Evolutionary conservation across 1,284 basidiomycete genomes (phyloP), one percentile per base, ranked within the genome.

Genomic region (Kwoniella shivajii): DNA sequence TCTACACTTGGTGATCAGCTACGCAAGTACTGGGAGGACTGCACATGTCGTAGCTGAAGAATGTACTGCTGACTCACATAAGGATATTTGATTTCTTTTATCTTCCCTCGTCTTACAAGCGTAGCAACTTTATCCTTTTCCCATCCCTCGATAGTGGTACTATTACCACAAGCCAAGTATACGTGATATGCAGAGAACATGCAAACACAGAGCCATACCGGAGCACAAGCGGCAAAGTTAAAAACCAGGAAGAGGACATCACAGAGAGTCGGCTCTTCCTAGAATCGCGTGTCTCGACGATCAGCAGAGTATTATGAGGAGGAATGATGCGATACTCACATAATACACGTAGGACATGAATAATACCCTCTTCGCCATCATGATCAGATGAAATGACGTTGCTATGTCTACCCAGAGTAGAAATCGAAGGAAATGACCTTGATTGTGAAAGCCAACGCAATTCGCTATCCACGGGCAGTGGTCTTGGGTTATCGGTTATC

Each of bases 91-190:
- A 95, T 82, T 78, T 92, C 89, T 50, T 83, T 84, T 60, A 98
- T 88, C 77, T 89, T 89, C 1, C 94, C 95, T 57, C 88, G 80
- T 13, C 89, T 84, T 43, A 92, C 85, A 65, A 98, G 83, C 0
- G 86, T 90, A 4, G 90, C 88, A 0, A 87, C 91, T 74, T 90
- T 92, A 71, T 99, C 93, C 79, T 97, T 97, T 75, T 99, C 96
- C 90, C 92, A 96, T 1, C 89, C 86, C 79, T 99, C 95, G 56
- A 99, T 96, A 0, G 95, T 98, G 0, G 95, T 99, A 11, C 88
- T 88, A 74, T 99, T 99, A 20, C 83, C 83, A 11, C 83, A 68
- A n/a, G 95, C 76, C 47, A 85, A 84, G 73, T 87, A 90, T 62
- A 94, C 86, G 68, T 99, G 96, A 72, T 95, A 99, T 27, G 93